phyloP scores from a whole-genome alignment of 805 yeast species.

The Wickerhamomyces chambardii region DNA sequence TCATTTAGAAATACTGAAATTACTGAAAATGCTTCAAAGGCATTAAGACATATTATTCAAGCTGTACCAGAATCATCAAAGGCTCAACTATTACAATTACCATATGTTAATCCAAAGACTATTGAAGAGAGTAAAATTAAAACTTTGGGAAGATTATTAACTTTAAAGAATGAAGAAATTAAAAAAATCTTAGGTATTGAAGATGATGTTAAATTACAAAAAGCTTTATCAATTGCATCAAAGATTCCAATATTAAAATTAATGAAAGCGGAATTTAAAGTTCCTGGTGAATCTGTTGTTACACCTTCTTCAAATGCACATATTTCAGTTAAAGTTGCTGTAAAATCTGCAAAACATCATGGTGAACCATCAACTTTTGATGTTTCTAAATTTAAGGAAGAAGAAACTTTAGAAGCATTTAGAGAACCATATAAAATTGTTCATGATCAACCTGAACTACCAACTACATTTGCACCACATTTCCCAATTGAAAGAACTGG shows the following conservation, averaged over 20 bases:
- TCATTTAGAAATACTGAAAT: conserved; percentile 69
- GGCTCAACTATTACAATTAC: conserved; percentile 74
- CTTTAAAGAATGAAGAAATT: conserved; percentile 46
- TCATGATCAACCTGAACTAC: conserved; percentile 60
- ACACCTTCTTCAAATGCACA: conserved; percentile 71
- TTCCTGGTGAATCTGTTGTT: conserved; percentile 75
- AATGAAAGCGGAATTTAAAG: conserved; percentile 63
- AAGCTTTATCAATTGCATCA: conserved; percentile 46
- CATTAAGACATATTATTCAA: conserved; percentile 66
- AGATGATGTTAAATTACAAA: conserved; percentile 30
- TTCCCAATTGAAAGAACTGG: conserved; percentile 50
- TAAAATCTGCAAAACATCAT: conserved; percentile 65
- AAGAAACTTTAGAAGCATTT: conserved; percentile 54
- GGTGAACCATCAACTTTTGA: conserved; percentile 20
- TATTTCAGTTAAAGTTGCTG: conserved; percentile 63
- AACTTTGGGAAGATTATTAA: conserved; percentile 63
- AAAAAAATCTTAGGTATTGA: conserved; percentile 46
- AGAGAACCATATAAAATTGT: conserved; percentile 65
- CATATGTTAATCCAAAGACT: conserved; percentile 47
- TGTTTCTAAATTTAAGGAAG: conserved; percentile 34
- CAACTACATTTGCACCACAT: conserved; percentile 61
- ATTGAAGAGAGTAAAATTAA: conserved; percentile 34
- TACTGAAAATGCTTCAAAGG: conserved; percentile 48
- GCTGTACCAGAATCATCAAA: conserved; percentile 52
- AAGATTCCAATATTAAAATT: conserved; percentile 63